Evolutionary conservation across 306 rosid genomes (phyloP).

Genomic region (Hippophae gyantsensis): DNA sequence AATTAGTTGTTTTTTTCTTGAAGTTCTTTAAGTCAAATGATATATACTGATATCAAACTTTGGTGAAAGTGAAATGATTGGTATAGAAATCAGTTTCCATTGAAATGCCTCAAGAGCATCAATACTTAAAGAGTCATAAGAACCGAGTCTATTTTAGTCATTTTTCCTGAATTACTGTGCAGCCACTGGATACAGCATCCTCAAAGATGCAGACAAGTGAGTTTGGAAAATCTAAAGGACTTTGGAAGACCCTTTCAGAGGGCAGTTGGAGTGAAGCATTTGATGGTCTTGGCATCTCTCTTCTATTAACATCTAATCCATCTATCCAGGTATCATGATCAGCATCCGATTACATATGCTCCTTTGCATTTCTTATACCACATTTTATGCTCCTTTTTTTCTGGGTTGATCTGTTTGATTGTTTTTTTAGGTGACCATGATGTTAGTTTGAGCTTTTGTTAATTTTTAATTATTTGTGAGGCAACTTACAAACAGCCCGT

Average conservation of each 20-base stretch:
- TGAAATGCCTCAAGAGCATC: neutral
- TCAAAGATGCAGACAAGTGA: constrained; percentile 94
- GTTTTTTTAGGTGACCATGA: neutral
- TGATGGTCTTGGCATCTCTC: constrained; percentile 85
- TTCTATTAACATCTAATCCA: constrained; percentile 87
- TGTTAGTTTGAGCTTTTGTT: neutral
- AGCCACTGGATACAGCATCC: constrained; percentile 92
- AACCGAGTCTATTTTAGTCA: neutral
- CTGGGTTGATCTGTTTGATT: neutral
- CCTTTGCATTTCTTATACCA: neutral
- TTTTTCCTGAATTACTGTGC: constrained; percentile 26
- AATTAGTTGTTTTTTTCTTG: neutral
- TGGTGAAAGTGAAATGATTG: neutral
- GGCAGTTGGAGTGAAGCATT: constrained; percentile 81
- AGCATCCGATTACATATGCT: neutral
- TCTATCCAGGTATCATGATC: constrained; percentile 63
- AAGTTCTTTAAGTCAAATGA: neutral
- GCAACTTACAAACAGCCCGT: too few species aligned
- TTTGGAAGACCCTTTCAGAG: constrained; percentile 80
- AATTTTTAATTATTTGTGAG: too few species aligned
- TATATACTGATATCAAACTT: neutral
- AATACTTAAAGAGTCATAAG: too few species aligned
- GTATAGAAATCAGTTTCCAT: neutral
- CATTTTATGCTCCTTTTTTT: too few species aligned
- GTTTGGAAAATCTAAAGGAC: constrained; percentile 90